Base-by-base conservation (phyloP, 2,329 filamentous ascomycete genomes). In the Ophiosphaerella herpotricha region DNA sequence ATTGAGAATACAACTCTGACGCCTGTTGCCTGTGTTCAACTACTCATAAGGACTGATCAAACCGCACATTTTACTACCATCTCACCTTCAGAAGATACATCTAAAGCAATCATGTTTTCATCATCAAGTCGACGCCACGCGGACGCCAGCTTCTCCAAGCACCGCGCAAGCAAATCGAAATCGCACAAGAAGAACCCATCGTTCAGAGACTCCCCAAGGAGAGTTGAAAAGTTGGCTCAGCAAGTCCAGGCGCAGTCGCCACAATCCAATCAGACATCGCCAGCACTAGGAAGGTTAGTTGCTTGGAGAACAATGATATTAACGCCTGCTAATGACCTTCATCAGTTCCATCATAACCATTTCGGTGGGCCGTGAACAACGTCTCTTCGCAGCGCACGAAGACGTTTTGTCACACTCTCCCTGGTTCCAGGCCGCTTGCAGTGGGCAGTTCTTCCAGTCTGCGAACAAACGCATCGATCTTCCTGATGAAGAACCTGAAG, bases 381-480 rank as follows among this genome's bases (percentile, higher is more conserved):
- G 92, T 18, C 87, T 96, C 61, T 97, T 97, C 68, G 92, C 92
- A 33, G 91, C 91, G 6, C 92, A 96, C 73, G 90, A 96, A 78
- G 88, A 94, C 60, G 83, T 96, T 54, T 85, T 97, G 52, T 83
- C 81, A 70, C 78, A 82, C 47, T 94, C 90, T 9, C 85, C 90
- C 7, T 96, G 87, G 81, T 96, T 97, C 75, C 80, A 85, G 53
- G 77, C 83, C 42, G 80, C 82, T 37, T 83, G 86, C 57, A 80
- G 82, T 48, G 80, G 80, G 56, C 84, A 87, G 66, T 88, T 83
- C 78, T 82, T 84, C 75, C 82, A 82, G 51, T 69, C 78, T 13
- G 66, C 78, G 48, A 80, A 78, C 68, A 91, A 90, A 75, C 86
- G 87, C 46, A 88, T 96, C 70, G 82, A 87, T 43, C 83, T 96